A percentile compares a stretch with the other conserved stretches of the same genome.
Conservation (phyloP, 2,329 filamentous ascomycete genomes). For the Endothia cerciana region DNA sequence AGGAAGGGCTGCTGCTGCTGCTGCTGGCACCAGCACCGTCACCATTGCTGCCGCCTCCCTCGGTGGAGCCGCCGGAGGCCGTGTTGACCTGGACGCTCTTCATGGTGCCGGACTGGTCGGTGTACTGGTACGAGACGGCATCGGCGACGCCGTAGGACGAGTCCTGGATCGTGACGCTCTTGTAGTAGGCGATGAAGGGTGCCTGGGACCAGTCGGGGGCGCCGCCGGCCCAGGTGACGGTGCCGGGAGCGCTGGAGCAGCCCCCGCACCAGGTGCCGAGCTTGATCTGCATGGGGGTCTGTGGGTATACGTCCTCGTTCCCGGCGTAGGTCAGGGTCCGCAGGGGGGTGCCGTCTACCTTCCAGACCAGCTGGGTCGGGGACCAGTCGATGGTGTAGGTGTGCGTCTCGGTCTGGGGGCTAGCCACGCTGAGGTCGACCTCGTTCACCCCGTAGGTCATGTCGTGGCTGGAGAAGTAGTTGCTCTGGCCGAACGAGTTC, state of each 20-base stretch:
- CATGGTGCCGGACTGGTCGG: constrained; percentile 53
- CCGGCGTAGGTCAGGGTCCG: constrained; percentile 51
- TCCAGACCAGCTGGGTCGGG: constrained; percentile 59
- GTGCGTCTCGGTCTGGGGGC: constrained; percentile 59
- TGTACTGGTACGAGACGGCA: constrained; percentile 57
- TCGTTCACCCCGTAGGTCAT: constrained; percentile 61
- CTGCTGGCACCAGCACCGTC: constrained; percentile 29
- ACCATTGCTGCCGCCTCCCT: constrained; percentile 31
- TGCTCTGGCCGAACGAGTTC: constrained; percentile 73
- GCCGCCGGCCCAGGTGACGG: constrained; percentile 70
- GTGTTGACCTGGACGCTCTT: constrained; percentile 56
- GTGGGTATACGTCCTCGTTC: constrained; percentile 57
- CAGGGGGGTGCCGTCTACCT: constrained; percentile 54
- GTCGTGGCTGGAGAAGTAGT: constrained; percentile 81
- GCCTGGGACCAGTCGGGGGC: constrained; percentile 53
- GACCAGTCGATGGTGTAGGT: constrained; percentile 74
- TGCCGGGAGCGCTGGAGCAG: constrained; percentile 56
- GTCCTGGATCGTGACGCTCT: constrained; percentile 58
- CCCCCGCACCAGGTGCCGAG: constrained; percentile 62
- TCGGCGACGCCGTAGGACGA: constrained; percentile 54
- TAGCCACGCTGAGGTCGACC: constrained; percentile 45
- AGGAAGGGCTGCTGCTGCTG: constrained; percentile 24
- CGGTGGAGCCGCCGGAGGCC: constrained; percentile 38
- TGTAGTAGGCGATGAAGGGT: constrained; percentile 61
- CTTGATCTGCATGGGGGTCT: constrained; percentile 71